Evolutionary conservation across 495 filamentous ascomycete species (phyloP).

Genomic region (Friedmanniomyces simplex): DNA sequence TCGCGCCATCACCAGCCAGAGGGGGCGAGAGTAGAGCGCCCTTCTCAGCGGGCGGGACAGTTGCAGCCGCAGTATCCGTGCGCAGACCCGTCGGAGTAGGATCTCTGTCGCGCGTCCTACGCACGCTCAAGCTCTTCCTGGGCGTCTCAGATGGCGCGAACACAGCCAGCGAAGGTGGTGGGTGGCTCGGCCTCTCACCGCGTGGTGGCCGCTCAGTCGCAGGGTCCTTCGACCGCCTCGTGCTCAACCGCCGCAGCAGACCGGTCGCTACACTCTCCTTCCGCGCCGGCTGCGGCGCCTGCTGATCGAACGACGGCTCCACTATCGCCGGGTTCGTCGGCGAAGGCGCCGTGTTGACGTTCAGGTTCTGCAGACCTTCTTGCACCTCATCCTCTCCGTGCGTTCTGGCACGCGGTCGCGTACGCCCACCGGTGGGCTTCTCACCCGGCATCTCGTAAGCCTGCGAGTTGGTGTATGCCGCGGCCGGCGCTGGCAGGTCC

Average conservation of each 20-base stretch:
- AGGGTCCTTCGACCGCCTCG: conserved; percentile 54
- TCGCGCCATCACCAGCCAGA: conserved; percentile 30
- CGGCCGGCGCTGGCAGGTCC: conserved; percentile 68
- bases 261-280: conserved; percentile 83
- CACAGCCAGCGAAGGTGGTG: conserved; percentile 58
- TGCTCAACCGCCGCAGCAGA: conserved; percentile 85
- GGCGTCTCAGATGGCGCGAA: conserved; percentile 57
- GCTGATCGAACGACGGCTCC: conserved; percentile 48
- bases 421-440: conserved; percentile 62
- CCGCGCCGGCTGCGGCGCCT: conserved; percentile 55
- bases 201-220: conserved; percentile 12
- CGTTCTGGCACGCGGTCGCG: conserved; percentile 76
- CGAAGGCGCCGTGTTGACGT: conserved; percentile 44
- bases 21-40: conserved; percentile 61
- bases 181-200: conserved; percentile 48
- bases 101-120: conserved; percentile 55
- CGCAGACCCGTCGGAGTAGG: conserved; percentile 41
- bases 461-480: conserved; percentile 81
- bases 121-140: conserved; percentile 73
- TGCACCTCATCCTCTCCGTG: conserved; percentile 91
- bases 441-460: conserved; percentile 77
- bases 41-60: conserved; percentile 52
- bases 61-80: conserved; percentile 46
- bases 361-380: conserved; percentile 62
- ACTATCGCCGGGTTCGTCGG: conserved; percentile 47